Conservation (phyloP, 495 filamentous ascomycete genomes). For the Neurospora intermedia region DNA sequence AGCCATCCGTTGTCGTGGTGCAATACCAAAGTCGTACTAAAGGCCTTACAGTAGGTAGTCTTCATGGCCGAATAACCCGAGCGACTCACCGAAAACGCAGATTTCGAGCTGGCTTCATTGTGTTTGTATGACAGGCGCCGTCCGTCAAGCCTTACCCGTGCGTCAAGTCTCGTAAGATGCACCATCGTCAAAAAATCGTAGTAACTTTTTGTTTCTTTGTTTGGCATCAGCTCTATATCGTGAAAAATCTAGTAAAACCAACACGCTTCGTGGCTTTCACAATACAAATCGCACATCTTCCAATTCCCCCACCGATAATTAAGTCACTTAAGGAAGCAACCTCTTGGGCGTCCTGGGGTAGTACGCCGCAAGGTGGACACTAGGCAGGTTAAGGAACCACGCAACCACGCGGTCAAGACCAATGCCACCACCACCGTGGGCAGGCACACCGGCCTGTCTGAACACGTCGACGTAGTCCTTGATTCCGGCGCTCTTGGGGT, state of each 20-base stretch:
- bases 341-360: constrained; percentile 84
- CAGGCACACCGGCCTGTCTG: constrained; percentile 58
- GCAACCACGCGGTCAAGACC: constrained; percentile 84
- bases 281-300: not conserved
- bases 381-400: constrained; percentile 74
- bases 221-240: not conserved
- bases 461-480: constrained; percentile 67
- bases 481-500: constrained; percentile 62
- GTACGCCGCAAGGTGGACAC: constrained; percentile 64
- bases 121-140: too few species aligned
- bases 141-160: too few species aligned
- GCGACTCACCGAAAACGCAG: too few species aligned
- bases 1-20: too few species aligned
- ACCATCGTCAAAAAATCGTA: not conserved
- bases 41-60: too few species aligned
- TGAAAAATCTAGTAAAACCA: not conserved
- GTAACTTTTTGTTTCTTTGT: not conserved
- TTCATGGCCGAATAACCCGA: too few species aligned
- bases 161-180: not conserved
- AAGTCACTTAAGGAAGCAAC: constrained; percentile 47
- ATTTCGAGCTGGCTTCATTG: too few species aligned
- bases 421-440: constrained; percentile 79
- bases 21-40: too few species aligned
- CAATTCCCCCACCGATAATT: not conserved
- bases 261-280: not conserved